phyloP scores from a whole-genome alignment of 2,329 filamentous ascomycete genomes.

The Basipetospora chlamydospora region DNA sequence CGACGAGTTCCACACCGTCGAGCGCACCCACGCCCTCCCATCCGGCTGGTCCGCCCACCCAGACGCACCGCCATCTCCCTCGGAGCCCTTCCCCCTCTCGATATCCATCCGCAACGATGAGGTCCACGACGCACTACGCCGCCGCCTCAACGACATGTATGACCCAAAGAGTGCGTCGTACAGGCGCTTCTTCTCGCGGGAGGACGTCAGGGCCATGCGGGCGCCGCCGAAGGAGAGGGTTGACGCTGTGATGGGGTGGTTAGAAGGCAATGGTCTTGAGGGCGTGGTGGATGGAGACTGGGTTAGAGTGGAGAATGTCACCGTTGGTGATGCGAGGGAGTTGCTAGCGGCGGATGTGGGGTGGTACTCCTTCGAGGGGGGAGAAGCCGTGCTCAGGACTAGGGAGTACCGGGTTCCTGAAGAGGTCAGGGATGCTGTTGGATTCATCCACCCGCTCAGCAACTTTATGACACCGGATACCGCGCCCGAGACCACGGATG shows the following conservation, averaged over 20 bases:
- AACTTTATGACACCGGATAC: slow-evolving; percentile 20
- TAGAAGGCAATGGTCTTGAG: slow-evolving; percentile 21
- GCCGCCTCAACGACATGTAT: slow-evolving; percentile 23
- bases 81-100: slow-evolving; percentile 6
- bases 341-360: slow-evolving; percentile 23
- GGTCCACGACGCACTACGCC: slow-evolving; percentile 6
- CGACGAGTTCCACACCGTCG: slow-evolving; percentile 4
- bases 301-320: slow-evolving; percentile 24
- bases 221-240: slow-evolving; percentile 19
- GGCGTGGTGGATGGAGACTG: slow-evolving; percentile 22
- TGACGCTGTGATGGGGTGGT: slow-evolving; percentile 25
- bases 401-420: slow-evolving; percentile 29
- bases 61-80: not conserved
- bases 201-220: slow-evolving; percentile 22
- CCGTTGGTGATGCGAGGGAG: slow-evolving; percentile 21
- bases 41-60: slow-evolving; percentile 6
- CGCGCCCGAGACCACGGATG: not conserved
- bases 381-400: slow-evolving; percentile 25
- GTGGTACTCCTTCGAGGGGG: slow-evolving; percentile 26
- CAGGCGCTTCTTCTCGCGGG: slow-evolving; percentile 23
- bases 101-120: slow-evolving; percentile 8
- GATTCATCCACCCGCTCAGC: slow-evolving; percentile 31
- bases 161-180: slow-evolving; percentile 31
- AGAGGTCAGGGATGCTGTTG: slow-evolving; percentile 21
- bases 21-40: slow-evolving; percentile 7